A percentile compares a stretch with the other conserved stretches of the same genome.
Conservation (phyloP, 1,284 basidiomycete genomes). For the Megacollybia platyphylla region DNA sequence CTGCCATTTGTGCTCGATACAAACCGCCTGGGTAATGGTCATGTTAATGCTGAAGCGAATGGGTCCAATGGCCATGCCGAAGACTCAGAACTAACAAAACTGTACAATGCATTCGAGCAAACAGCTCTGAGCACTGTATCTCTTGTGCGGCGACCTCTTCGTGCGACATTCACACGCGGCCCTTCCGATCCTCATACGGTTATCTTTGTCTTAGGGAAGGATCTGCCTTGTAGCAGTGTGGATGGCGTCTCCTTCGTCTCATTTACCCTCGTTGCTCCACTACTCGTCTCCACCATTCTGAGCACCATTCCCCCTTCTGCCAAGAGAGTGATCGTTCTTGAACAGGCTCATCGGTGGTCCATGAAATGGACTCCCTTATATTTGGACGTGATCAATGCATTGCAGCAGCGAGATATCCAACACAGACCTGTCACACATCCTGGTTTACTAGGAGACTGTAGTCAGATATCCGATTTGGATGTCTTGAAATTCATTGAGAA, state of each 20-base stretch:
- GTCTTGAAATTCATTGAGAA: conserved; percentile 35
- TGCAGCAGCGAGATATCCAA: conserved; percentile 49
- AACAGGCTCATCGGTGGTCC: conserved; percentile 63
- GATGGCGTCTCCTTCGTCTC: conserved; percentile 57
- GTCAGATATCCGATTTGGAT: conserved; percentile 28
- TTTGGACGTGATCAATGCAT: conserved; percentile 66
- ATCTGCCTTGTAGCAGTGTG: conserved; percentile 27
- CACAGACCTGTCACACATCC: conserved; percentile 43
- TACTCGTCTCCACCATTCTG: conserved; percentile 55
- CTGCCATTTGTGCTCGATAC: conserved; percentile 42
- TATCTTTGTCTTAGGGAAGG: conserved; percentile 59
- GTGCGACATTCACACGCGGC: conserved; percentile 33
- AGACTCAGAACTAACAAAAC: conserved; percentile 4
- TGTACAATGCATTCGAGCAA: conserved; percentile 49
- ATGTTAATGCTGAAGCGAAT: conserved; percentile 15
- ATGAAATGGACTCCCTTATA: conserved; percentile 87
- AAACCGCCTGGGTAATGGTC: conserved; percentile 16
- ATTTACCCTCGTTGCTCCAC: conserved; percentile 66
- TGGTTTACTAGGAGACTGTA: conserved; percentile 43
- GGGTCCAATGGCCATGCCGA: conserved; percentile 14
- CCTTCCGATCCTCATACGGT: conserved; percentile 47
- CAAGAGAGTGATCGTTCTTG: conserved; percentile 74
- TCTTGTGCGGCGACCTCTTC: conserved; percentile 48
- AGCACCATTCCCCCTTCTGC: conserved; percentile 51
- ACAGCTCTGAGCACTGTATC: conserved; percentile 52